phyloP scores from a whole-genome alignment of 192 early-diverging fungal species.

The Kappamyces sp. region DNA sequence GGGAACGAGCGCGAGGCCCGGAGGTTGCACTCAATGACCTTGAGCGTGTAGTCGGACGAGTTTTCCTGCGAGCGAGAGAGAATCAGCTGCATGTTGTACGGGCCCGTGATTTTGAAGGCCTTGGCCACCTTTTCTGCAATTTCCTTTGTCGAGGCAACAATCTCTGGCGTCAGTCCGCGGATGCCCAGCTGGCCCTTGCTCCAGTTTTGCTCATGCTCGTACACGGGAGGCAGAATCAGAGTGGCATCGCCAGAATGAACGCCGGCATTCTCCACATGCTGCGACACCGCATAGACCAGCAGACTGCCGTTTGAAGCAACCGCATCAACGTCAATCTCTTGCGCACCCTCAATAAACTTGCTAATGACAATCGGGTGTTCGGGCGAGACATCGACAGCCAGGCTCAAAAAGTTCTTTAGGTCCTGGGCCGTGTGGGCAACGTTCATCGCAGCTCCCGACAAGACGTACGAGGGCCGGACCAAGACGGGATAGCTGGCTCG shows the following conservation, averaged over 20 bases:
- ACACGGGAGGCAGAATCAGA: constrained; percentile 70
- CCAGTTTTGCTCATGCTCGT: constrained; percentile 31
- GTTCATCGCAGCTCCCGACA: constrained; percentile 98
- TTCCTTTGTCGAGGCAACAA: constrained; percentile 50
- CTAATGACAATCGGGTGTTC: constrained; percentile 96
- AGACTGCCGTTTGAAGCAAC: constrained; percentile 81
- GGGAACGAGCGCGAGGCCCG: constrained; percentile 97
- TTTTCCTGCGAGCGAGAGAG: constrained; percentile 25
- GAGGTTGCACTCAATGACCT: constrained; percentile 98
- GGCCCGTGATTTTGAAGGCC: constrained; percentile 93
- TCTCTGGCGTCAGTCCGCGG: constrained; percentile 37
- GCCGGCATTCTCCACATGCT: constrained; percentile 96
- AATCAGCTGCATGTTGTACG: constrained; percentile 99
- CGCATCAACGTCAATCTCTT: constrained; percentile 94
- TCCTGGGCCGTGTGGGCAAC: constrained; percentile 75
- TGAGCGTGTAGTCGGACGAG: constrained; percentile 48
- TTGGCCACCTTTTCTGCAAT: constrained; percentile 82
- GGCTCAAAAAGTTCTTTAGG: constrained; percentile 64
- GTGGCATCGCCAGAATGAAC: constrained; percentile 98
- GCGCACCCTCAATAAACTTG: constrained; percentile 89
- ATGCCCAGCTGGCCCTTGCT: constrained; percentile 27
- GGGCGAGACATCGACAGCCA: constrained; percentile 83
- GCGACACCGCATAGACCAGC: constrained; percentile 81
- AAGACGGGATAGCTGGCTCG: constrained; percentile 78
- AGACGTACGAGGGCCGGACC: constrained; percentile 90